Conservation (phyloP, 2,329 filamentous ascomycete species). For the Thelonectria blattea region DNA sequence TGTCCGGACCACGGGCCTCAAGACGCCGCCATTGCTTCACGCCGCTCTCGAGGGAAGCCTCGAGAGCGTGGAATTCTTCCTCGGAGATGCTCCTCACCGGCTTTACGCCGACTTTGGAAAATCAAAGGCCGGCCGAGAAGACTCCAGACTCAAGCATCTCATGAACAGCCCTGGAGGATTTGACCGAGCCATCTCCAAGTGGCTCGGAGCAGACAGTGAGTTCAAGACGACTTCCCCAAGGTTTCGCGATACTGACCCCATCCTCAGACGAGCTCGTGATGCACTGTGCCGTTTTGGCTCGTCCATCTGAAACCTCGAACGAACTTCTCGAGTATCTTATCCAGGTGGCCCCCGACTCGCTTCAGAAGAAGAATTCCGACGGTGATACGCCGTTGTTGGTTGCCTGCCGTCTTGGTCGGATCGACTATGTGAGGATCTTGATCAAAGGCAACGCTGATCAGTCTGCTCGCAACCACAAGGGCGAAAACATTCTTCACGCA, state of each 20-base stretch:
- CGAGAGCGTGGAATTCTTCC: slow-evolving; percentile 77
- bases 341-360: slow-evolving; percentile 61
- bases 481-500: slow-evolving; percentile 73
- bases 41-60: slow-evolving; percentile 64
- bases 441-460: slow-evolving; percentile 74
- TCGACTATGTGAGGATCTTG: slow-evolving; percentile 64
- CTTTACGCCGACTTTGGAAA: slow-evolving; percentile 71
- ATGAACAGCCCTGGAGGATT: slow-evolving; percentile 66
- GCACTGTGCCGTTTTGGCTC: slow-evolving; percentile 66
- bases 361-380: slow-evolving; percentile 65
- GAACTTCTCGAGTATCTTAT: slow-evolving; percentile 70
- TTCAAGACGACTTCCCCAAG: slow-evolving; percentile 23
- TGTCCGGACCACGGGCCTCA: slow-evolving; percentile 47
- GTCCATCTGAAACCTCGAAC: slow-evolving; percentile 48
- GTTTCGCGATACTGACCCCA: slow-evolving; percentile 29
- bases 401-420: slow-evolving; percentile 63
- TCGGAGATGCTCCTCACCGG: slow-evolving; percentile 71
- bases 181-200: slow-evolving; percentile 65
- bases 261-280: slow-evolving; percentile 64
- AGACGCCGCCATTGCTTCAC: slow-evolving; percentile 64
- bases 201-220: slow-evolving; percentile 66
- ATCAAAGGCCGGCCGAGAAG: slow-evolving; percentile 63
- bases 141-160: slow-evolving; percentile 68
- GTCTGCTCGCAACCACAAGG: slow-evolving; percentile 62
- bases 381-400: slow-evolving; percentile 72